Evolutionary conservation across 495 filamentous ascomycete genomes (phyloP), one percentile per base, ranked within the genome.

Genomic region (Lophiotrema nucula): DNA sequence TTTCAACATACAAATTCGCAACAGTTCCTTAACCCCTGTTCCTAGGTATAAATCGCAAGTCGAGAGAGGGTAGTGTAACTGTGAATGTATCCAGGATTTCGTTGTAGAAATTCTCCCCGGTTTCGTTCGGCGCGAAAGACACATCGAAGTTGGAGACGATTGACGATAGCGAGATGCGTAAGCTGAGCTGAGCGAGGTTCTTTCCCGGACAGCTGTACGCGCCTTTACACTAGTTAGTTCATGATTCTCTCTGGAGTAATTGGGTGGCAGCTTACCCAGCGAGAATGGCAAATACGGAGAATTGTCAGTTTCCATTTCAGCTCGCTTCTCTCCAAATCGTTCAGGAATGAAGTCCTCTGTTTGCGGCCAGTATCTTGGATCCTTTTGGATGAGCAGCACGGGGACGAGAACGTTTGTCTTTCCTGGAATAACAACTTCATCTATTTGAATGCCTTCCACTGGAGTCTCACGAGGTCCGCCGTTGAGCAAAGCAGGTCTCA

Each of bases 271-370:
- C 31, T 35, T 56, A 70, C 73, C 73, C 13, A 64, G 16, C 4
- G 70, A 72, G 59, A 84, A 86, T 0, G 83, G 84, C 2, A 70
- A 60, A 47, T 79, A 85, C 1, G 76, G 80, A 3, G 60, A 60
- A 51, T 71, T 74, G 42, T 81, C 67, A 1, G 63, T 70, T 27
- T 77, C 67, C 42, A 81, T 66, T 21, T 82, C 77, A 31, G 27
- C 33, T 0, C 69, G 69, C 42, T 60, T 60, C 2, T 67, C 66
- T 45, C 66, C 74, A 79, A 80, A 85, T 21, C 83, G 74, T 60
- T 84, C 81, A 0, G 82, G 83, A 37, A 83, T 65, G 58, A 80
- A 84, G 1, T 76, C 69, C 4, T 69, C 37, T 0, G 77, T 18
- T 47, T 61, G 11, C 33, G 45, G 11, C 58, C 58, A 61, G 22